A percentile compares a stretch with the other conserved stretches of the same genome.
phyloP scores from a whole-genome alignment of 208 protist species.

The Leishmania arabica region DNA sequence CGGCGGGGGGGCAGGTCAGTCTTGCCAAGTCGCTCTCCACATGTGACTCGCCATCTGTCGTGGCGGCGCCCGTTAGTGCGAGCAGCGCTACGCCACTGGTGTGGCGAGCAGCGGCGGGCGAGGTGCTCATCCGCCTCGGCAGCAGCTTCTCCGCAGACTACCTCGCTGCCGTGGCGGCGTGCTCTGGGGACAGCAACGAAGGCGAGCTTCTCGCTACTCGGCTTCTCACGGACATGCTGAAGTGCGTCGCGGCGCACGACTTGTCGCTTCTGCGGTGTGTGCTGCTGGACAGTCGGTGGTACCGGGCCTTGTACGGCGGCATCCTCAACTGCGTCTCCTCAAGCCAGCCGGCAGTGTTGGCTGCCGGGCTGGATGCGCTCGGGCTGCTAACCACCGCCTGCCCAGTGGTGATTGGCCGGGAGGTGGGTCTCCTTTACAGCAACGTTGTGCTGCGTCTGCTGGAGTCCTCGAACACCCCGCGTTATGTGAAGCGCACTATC shows the following conservation, averaged over 20 bases:
- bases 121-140: slow-evolving; percentile 41
- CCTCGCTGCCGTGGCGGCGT: slow-evolving; percentile 54
- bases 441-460: slow-evolving; percentile 92
- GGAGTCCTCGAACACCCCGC: slow-evolving; percentile 88
- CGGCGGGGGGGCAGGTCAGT: neutral
- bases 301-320: slow-evolving; percentile 77
- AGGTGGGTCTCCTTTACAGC: slow-evolving; percentile 94
- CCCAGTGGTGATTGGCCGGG: slow-evolving; percentile 46
- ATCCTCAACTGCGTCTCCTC: slow-evolving; percentile 92
- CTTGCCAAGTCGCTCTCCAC: slow-evolving; percentile 12
- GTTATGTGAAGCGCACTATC: slow-evolving; percentile 87
- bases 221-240: slow-evolving; percentile 64
- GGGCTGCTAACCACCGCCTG: slow-evolving; percentile 74
- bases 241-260: slow-evolving; percentile 31
- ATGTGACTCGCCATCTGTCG: slow-evolving; percentile 12
- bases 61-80: slow-evolving; percentile 21
- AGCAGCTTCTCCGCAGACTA: slow-evolving; percentile 72
- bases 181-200: slow-evolving; percentile 74
- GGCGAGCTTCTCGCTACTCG: slow-evolving; percentile 70
- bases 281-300: slow-evolving; percentile 41
- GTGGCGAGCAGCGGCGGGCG: slow-evolving; percentile 34
- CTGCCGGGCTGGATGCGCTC: slow-evolving; percentile 88
- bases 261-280: slow-evolving; percentile 45
- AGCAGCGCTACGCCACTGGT: slow-evolving; percentile 14
- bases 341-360: slow-evolving; percentile 79